phyloP scores from a whole-genome alignment of 805 yeast genomes.

The Hanseniaspora singularis region DNA sequence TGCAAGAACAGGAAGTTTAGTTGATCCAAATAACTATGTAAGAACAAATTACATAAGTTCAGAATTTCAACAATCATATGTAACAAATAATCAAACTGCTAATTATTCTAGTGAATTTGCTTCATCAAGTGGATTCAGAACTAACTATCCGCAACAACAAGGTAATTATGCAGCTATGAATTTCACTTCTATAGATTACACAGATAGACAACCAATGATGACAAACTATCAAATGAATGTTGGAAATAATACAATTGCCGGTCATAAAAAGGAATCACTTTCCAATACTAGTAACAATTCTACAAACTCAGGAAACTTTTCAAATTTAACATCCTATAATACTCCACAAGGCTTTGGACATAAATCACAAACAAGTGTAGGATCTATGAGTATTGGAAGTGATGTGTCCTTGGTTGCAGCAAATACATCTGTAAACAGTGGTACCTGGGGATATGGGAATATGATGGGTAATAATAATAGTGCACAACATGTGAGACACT shows the following conservation, averaged over 20 bases:
- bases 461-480: not conserved
- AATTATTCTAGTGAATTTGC: not conserved
- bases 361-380: constrained; percentile 9
- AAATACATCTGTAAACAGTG: not conserved
- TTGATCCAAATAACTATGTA: constrained; percentile 1
- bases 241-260: constrained; percentile 10
- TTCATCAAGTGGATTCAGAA: constrained; percentile 3
- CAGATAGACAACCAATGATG: constrained; percentile 1
- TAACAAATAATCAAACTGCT: not conserved
- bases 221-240: constrained; percentile 8
- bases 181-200: constrained; percentile 10
- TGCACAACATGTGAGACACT: constrained; percentile 6
- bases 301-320: not conserved
- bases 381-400: constrained; percentile 13
- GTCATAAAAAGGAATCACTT: constrained; percentile 9
- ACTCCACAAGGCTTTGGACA: constrained; percentile 6
- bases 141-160: not conserved
- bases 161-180: constrained; percentile 6
- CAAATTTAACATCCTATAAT: not conserved
- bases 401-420: constrained; percentile 1
- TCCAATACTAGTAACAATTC: constrained; percentile 12
- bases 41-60: not conserved
- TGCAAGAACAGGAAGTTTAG: constrained; percentile 7
- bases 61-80: not conserved
- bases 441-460: not conserved